These are phyloP conservation scores for Boletus reticuloceps DNA, from an alignment of 768 basidiomycete species.

Conservation along the genomic window DNA sequence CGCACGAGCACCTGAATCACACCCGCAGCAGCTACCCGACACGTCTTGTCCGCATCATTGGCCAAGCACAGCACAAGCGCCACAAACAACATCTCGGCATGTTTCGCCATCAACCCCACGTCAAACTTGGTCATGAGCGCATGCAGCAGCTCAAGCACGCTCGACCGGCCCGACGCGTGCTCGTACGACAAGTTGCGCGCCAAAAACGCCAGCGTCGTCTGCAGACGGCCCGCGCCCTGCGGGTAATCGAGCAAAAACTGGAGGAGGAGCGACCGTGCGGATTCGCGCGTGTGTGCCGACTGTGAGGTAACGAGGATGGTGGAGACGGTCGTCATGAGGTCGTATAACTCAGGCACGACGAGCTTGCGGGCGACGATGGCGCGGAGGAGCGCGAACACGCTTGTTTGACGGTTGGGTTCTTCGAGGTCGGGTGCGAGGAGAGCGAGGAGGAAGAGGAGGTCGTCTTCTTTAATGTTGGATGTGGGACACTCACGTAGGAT, in stretches of 20 bases:
- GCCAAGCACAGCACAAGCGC: constrained; percentile 90
- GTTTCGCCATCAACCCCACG: constrained; percentile 65
- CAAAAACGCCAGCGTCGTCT: constrained; percentile 85
- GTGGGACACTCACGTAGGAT: constrained; percentile 88
- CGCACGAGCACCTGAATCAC: constrained; percentile 75
- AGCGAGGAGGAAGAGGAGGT: constrained; percentile 83
- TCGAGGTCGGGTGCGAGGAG: constrained; percentile 88
- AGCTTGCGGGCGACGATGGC: constrained; percentile 90
- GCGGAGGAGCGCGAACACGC: constrained; percentile 85
- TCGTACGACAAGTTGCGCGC: constrained; percentile 90
- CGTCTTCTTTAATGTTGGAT: constrained; percentile 83
- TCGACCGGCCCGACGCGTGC: constrained; percentile 85
- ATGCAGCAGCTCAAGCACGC: constrained; percentile 91
- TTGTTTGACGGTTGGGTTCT: constrained; percentile 78
- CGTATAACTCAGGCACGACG: constrained; percentile 95
- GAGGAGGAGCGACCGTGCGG: constrained; percentile 82
- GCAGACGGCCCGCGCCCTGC: constrained; percentile 88
- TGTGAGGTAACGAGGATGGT: constrained; percentile 94
- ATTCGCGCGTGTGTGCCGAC: constrained; percentile 86
- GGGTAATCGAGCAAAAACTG: constrained; percentile 98
- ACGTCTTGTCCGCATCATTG: constrained; percentile 90
- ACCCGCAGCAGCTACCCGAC: constrained; percentile 83
- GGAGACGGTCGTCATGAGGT: constrained; percentile 90
- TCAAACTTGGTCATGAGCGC: constrained; percentile 87
- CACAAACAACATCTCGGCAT: constrained; percentile 86